Conservation (phyloP, 495 filamentous ascomycete genomes). For the Penicillium lagena region DNA sequence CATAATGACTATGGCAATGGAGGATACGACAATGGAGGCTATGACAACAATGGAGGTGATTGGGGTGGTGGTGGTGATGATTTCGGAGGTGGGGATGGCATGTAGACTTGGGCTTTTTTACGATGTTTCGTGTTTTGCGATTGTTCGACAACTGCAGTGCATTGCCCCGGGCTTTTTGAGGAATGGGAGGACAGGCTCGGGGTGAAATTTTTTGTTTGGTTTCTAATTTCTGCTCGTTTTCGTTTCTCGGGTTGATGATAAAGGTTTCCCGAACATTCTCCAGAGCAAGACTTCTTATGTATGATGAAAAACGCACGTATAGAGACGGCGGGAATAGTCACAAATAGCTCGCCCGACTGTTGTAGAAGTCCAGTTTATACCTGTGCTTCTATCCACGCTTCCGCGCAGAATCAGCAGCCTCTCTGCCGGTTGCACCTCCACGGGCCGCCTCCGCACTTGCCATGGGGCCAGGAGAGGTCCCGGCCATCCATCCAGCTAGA, state of each 20-base stretch:
- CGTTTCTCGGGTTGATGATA: too few species aligned
- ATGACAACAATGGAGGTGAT: slow-evolving; percentile 42
- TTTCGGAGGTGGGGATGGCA: slow-evolving; percentile 44
- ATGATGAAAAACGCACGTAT: background rate
- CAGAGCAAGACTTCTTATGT: background rate
- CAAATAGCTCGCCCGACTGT: background rate
- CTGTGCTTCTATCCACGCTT: slow-evolving; percentile 25
- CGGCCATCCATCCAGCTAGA: slow-evolving; percentile 77
- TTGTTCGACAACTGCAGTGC: too few species aligned
- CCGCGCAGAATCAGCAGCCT: slow-evolving; percentile 23
- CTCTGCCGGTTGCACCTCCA: slow-evolving; percentile 30
- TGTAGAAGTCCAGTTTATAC: background rate
- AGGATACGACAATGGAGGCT: slow-evolving; percentile 25
- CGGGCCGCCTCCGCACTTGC: slow-evolving; percentile 16
- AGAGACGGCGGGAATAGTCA: background rate
- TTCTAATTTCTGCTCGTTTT: too few species aligned
- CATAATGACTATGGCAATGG: slow-evolving; percentile 46
- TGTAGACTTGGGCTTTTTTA: too few species aligned
- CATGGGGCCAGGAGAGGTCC: slow-evolving; percentile 23
- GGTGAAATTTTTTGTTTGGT: too few species aligned
- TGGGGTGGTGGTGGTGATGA: slow-evolving; percentile 33
- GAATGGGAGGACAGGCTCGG: too few species aligned
- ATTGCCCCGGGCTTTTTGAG: slow-evolving; percentile 1
- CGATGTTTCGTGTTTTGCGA: background rate
- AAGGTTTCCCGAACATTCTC: too few species aligned